phyloP scores from a whole-genome alignment of 2,329 filamentous ascomycete genomes.

The Diaporthe ilicicola region DNA sequence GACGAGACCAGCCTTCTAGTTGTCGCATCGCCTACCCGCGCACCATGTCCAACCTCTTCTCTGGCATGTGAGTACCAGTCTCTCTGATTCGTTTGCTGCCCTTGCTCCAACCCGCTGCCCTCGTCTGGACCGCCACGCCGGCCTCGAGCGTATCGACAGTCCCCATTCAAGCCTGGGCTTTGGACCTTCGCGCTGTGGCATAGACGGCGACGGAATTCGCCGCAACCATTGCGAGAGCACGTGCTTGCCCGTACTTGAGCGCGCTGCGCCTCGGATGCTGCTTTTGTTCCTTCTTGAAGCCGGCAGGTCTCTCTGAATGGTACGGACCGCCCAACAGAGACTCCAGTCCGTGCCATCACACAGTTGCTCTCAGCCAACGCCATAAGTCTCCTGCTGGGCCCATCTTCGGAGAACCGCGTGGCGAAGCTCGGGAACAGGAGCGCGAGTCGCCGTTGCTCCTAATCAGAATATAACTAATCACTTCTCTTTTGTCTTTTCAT shows the following conservation, averaged over 20 bases:
- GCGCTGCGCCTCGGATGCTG: not conserved
- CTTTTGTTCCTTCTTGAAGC: not conserved
- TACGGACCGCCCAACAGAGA: not conserved
- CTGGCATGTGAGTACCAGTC: conserved; percentile 63
- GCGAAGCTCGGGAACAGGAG: not conserved
- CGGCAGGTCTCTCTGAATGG: not conserved
- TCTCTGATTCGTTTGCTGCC: conserved; percentile 14
- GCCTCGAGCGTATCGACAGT: not conserved
- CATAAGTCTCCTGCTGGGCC: not conserved
- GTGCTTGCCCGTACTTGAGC: not conserved
- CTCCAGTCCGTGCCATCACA: not conserved
- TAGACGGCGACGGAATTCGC: conserved; percentile 1
- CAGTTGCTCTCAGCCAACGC: not conserved
- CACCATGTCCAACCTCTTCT: conserved; percentile 68
- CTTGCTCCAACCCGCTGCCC: conserved; percentile 3
- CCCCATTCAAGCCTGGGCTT: not conserved
- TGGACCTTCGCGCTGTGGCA: not conserved
- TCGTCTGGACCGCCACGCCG: not conserved
- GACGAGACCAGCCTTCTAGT: conserved; percentile 18
- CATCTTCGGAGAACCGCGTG: not conserved
- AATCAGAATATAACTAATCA: not conserved
- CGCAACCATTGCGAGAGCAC: not conserved
- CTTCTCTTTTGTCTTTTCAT: not conserved
- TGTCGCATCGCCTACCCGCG: conserved; percentile 9
- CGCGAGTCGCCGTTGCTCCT: not conserved